phyloP scores from a whole-genome alignment of 345 rosid species.

The Pseudoturritis turrita region DNA sequence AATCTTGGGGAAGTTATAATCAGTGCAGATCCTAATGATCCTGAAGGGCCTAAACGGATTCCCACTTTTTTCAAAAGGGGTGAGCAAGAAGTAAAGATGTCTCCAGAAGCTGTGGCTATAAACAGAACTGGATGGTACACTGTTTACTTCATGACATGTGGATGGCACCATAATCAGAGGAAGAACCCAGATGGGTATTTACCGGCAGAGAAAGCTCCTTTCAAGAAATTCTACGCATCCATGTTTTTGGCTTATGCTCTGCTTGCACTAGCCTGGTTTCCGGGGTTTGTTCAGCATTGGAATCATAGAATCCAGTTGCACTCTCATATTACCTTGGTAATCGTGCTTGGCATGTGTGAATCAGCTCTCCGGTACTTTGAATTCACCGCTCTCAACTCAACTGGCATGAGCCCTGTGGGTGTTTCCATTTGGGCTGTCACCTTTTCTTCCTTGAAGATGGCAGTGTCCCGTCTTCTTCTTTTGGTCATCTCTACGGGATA shows the following conservation, averaged over 20 bases:
- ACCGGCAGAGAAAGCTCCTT: constrained; percentile 81
- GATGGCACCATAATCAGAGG: constrained; percentile 63
- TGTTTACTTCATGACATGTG: constrained; percentile 73
- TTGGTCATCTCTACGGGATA: constrained; percentile 79
- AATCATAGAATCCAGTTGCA: constrained; percentile 71
- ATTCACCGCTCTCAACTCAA: constrained; percentile 58
- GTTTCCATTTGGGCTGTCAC: constrained; percentile 70
- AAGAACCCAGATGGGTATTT: constrained; percentile 72
- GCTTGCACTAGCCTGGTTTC: constrained; percentile 66
- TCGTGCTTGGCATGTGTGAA: constrained; percentile 81
- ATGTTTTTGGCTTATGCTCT: constrained; percentile 71
- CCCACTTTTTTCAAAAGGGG: constrained; percentile 47
- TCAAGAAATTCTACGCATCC: constrained; percentile 52
- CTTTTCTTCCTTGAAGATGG: constrained; percentile 64
- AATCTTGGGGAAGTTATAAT: constrained; percentile 70
- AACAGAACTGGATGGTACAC: constrained; percentile 70
- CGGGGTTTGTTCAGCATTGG: constrained; percentile 66
- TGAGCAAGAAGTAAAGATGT: constrained; percentile 49
- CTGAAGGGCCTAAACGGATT: constrained; percentile 65
- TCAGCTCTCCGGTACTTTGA: constrained; percentile 64
- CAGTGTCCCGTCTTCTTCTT: constrained; percentile 69
- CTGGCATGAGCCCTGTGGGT: constrained; percentile 59
- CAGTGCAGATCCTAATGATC: constrained; percentile 43
- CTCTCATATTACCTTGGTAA: constrained; percentile 65
- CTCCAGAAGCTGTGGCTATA: constrained; percentile 40